Conservation (phyloP, 2,329 filamentous ascomycete species). For the Verticillium nonalfalfae region DNA sequence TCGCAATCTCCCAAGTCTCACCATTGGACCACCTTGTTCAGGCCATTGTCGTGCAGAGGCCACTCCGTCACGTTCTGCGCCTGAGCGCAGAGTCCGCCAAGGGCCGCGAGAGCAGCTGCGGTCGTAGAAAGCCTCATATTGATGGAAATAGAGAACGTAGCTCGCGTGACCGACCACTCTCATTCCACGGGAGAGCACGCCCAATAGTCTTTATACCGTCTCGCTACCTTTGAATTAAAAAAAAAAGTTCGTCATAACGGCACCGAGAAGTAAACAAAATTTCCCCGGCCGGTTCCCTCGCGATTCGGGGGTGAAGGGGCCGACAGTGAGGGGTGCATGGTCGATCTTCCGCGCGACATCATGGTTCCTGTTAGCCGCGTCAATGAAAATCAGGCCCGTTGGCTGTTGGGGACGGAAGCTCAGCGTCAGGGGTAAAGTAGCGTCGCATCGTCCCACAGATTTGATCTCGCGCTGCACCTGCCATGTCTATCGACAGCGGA, state of each 20-base stretch:
- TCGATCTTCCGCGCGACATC: not conserved
- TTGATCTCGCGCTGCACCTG: not conserved
- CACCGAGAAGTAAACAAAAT: not conserved
- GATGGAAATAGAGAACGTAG: not conserved
- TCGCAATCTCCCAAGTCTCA: constrained; percentile 3
- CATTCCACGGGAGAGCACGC: not conserved
- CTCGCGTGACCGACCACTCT: not conserved
- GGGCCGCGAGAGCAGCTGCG: not conserved
- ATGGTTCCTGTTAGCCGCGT: not conserved
- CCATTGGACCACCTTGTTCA: constrained; percentile 26
- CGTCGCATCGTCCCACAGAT: not conserved
- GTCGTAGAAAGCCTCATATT: not conserved
- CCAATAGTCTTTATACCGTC: not conserved
- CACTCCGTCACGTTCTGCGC: constrained; percentile 3
- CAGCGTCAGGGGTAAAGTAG: not conserved
- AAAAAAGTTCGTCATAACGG: not conserved
- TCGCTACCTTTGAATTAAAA: not conserved
- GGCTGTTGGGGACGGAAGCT: not conserved
- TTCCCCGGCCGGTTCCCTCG: not conserved
- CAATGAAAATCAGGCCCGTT: not conserved
- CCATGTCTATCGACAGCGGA: not conserved
- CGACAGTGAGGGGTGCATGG: not conserved
- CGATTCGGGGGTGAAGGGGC: not conserved
- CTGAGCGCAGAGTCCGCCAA: not conserved
- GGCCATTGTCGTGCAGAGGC: constrained; percentile 22